Base-by-base conservation (phyloP, 306 rosid genomes). In the Macrotyloma uniflorum region DNA sequence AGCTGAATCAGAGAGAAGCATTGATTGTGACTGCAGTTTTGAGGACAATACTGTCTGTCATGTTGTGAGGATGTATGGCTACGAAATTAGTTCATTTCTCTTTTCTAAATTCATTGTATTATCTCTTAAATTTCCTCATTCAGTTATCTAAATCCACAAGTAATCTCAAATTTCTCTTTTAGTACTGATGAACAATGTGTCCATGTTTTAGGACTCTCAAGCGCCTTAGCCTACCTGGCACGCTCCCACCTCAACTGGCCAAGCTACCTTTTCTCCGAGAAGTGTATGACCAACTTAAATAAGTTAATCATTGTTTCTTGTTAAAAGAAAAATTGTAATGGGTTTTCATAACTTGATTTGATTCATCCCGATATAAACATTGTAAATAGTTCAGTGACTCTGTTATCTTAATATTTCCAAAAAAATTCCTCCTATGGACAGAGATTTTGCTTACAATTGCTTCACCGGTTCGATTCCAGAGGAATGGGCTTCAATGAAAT, bases 361-460 rank as follows among this genome's bases (percentile, higher is more conserved):
- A 14, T 28, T 55, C 40, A 0, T 16, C 70, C 70, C 65, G 35
- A 12, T 62, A 30, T 50, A 23, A 18, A 26, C 32, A 23, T 55
- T 55, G 14, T 14, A 61, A 58, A 58, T 36, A 61, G 78, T 42
- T 63, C 40, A 4, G 63, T 80, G 62, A 46, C 36, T 55, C 35
- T 46, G 32, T 68, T 20, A 35, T 67, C 19, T 47, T 46, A 54
- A 50, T 22, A 14, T 74, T 57, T 66, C 32, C 46, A 24, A 24
- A 46, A 23, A 15, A 16, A 36, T 81, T 91, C 33, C 59, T 68
- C 67, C 35, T 36, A 14, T 75, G 67, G 11, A 16, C 73, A 81
- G 85, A 68, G 96, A 92, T 85, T 92, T 90, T 35, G 83, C 86
- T n/a, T 84, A 67, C 80, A 92, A 92, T 75, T 87, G 80, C 77